Conservation (phyloP, 169 alveolate genomes). For the Cryptosporidium sp. region DNA sequence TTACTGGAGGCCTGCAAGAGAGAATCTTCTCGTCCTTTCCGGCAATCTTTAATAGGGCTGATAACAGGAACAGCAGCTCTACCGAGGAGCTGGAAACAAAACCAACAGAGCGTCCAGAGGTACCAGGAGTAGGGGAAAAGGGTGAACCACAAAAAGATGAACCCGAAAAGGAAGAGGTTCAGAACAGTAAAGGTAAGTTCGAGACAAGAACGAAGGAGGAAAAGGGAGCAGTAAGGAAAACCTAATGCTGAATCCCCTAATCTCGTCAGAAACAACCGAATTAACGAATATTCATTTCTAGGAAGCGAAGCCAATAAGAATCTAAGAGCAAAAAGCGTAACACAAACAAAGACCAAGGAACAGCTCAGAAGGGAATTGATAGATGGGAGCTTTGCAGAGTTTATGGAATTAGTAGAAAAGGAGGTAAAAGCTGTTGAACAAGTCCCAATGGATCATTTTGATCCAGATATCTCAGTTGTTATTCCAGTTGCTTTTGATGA, state of each 20-base stretch:
- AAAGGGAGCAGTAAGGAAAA: not conserved
- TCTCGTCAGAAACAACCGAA: not conserved
- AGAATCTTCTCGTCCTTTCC: not conserved
- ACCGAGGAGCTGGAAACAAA: too few relatives aligned
- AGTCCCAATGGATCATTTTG: conserved; percentile 56
- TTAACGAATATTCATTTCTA: not conserved
- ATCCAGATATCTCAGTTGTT: conserved; percentile 50
- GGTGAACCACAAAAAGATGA: too few relatives aligned
- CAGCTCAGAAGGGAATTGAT: conserved; percentile 51
- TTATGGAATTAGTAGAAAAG: conserved; percentile 38
- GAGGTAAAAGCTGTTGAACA: conserved; percentile 21
- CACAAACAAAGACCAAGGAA: not conserved
- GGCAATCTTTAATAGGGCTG: not conserved
- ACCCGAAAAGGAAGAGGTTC: not conserved
- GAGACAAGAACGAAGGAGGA: not conserved
- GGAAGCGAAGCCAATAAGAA: not conserved
- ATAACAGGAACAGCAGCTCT: not conserved
- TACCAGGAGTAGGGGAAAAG: not conserved
- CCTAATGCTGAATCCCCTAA: not conserved
- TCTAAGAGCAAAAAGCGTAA: conserved; percentile 9
- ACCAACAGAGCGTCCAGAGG: not conserved
- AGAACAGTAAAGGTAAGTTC: not conserved
- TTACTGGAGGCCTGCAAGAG: not conserved
- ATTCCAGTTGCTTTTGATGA: conserved; percentile 71
- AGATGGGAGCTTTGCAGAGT: conserved; percentile 21